Evolutionary conservation across 371 early-diverging fungal genomes (phyloP).

Genomic region (Apophysomyces elegans): DNA sequence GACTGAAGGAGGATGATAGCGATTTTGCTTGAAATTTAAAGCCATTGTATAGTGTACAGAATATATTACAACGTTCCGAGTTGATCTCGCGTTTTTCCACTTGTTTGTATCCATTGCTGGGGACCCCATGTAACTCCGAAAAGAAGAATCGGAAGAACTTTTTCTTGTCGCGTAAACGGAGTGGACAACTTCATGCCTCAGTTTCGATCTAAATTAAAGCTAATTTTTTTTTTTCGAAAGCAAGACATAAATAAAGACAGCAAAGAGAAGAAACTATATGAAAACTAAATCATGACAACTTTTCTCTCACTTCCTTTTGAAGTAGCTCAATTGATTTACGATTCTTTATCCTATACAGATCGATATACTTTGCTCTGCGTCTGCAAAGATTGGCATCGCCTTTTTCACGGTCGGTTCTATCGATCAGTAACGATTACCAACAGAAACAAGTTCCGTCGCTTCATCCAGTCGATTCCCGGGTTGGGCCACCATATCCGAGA

Average conservation of each 20-base stretch:
- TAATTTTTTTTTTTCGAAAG: constrained; percentile 1
- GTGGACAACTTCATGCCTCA: not conserved
- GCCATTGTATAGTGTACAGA: too few relatives aligned
- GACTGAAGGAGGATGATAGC: not conserved
- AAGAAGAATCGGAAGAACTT: constrained; percentile 9
- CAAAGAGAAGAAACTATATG: not conserved
- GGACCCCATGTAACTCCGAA: constrained; percentile 2
- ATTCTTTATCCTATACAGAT: not conserved
- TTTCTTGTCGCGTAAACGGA: constrained; percentile 5
- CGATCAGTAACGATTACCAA: not conserved
- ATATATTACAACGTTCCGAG: too few relatives aligned
- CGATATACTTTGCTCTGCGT: constrained; percentile 1
- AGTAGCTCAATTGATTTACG: constrained; percentile 2
- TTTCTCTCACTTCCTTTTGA: not conserved
- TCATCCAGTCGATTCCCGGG: not conserved
- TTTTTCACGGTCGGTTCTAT: not conserved
- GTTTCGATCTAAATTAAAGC: constrained; percentile 1
- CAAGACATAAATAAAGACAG: not conserved
- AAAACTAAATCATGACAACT: not conserved
- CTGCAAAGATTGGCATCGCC: constrained; percentile 2
- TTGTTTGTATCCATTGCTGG: not conserved
- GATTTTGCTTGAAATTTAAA: not conserved
- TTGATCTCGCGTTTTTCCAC: too few relatives aligned
- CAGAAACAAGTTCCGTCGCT: not conserved
- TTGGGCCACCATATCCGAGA: constrained; percentile 1